Evolutionary conservation across 768 basidiomycete genomes (phyloP), one percentile per base, ranked within the genome.

Genomic region (Amanita molliuscula): DNA sequence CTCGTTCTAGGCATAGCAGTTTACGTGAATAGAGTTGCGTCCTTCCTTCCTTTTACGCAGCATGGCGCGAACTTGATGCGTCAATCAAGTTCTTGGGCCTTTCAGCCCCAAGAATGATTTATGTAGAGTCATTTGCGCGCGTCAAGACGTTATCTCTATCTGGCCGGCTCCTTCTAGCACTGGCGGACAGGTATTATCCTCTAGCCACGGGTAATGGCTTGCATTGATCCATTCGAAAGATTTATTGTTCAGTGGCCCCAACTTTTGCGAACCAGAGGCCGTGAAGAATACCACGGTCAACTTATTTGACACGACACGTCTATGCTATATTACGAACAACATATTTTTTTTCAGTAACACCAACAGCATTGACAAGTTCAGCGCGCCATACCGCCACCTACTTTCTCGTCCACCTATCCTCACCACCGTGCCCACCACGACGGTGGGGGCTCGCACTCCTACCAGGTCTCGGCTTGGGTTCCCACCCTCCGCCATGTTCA

Each of bases 101-200:
- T 31, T 70, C 73, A 18, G 76, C 82, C 1, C 86, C 95, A 5
- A 71, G 67, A 35, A 63, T 90, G 25, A 77, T 99, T 46, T 99
- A 96, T 62, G 73, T 97, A 35, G 96, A 98, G 65, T 92, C 91
- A 0, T 96, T 95, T 63, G 93, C 95, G 6, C 83, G 95, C 4
- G 91, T 94, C 1, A 71, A 67, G 16, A 73, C 76, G 1, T 73
- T 97, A 21, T 95, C 90, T 11, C 71, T 94, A 18, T 92, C 91
- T 21, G 95, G 85, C 21, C 89, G 76, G 58, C 69, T 97, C 31
- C 72, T 98, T 23, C 76, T 79, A 42, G 78, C 77, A n/a, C 68
- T 95, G 26, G 92, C 87, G 4, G 92, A 97, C 62, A 75, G 81
- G 88, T 81, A 56, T 56, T 50, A 20, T 44, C 10, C 15, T 20